Conservation (phyloP, 1,284 basidiomycete species). For the Peniophora sp. region DNA sequence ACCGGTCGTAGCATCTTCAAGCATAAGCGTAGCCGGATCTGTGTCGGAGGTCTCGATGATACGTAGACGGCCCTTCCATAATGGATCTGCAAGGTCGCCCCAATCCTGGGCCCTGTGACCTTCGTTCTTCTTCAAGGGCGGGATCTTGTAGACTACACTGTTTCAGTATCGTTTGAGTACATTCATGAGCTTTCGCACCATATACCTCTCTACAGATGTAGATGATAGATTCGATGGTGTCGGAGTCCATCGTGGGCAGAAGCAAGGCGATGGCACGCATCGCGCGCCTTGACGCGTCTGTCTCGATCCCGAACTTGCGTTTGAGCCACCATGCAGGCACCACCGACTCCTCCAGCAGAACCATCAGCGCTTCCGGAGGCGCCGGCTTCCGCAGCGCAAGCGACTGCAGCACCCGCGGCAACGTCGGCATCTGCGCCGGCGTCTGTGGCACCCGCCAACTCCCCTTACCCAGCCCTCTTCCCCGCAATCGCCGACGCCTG, state of each 20-base stretch:
- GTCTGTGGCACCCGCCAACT: constrained; percentile 1
- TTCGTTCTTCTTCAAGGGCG: constrained; percentile 75
- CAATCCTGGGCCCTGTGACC: constrained; percentile 82
- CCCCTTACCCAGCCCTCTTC: constrained; percentile 30
- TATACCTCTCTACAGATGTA: constrained; percentile 83
- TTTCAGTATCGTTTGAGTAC: constrained; percentile 3
- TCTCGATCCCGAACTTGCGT: neutral
- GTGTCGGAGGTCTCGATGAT: constrained; percentile 64
- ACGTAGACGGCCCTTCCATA: constrained; percentile 88
- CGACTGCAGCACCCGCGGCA: constrained; percentile 6
- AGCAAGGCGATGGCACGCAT: neutral
- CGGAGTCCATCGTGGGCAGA: constrained; percentile 41
- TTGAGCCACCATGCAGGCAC: constrained; percentile 20
- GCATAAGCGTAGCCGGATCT: constrained; percentile 45
- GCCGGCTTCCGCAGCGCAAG: constrained; percentile 9
- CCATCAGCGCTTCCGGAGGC: constrained; percentile 17
- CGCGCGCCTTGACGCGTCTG: neutral
- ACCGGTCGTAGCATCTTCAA: constrained; percentile 77
- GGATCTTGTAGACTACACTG: constrained; percentile 68
- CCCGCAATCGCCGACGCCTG: constrained; percentile 36
- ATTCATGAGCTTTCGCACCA: constrained; percentile 32
- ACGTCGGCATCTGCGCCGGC: constrained; percentile 7
- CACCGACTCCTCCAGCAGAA: constrained; percentile 47
- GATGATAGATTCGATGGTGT: constrained; percentile 78
- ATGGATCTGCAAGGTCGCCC: constrained; percentile 72